Base-by-base conservation (phyloP, 352 stramenopile genomes). In the Achlya hypogyna region DNA sequence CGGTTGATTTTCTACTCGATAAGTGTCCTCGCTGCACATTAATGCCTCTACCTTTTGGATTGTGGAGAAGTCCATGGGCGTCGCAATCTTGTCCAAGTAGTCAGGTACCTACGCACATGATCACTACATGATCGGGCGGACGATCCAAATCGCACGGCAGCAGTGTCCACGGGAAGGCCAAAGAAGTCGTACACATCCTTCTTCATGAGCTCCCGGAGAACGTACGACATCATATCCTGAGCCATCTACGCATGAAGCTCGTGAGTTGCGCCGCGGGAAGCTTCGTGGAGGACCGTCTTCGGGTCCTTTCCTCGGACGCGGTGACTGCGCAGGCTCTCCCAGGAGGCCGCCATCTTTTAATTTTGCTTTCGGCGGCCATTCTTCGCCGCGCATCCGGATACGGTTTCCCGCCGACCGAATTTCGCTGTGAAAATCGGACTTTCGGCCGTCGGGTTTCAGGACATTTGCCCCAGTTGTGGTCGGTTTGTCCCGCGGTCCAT, bases 131-230 rank as follows among this genome's bases (percentile, higher is more conserved):
- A 6, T 35, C 6, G 25, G 5, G 49, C 29, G 28, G 10, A 6
- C 6, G 14, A 8, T 12, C 23, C 6, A 9, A 22, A 31, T 42
- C 23, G 25, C 22, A 67, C 60, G 22, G 23, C 60, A 20, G 25
- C n/a, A 20, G 42, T 58, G 51, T 67, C 60, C 23, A 67, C 60
- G 32, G 60, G 60, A 38, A 22, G 45, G 35, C 18, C 20, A 25
- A 67, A 67, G 12, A 67, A 42, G 22, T 67, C 60, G 32, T 49
- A 67, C 29, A 28, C 60, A 12, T 67, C 60, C 31, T 67, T 67
- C 60, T 67, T 67, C 22, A 25, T 14, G 25, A 64, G 43, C 28
- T 43, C 56, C 32, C n/a, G 8, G 16, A 64, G 34, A 22, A 38
- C 38, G 25, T 31, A 31, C 10, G 8, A 4, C 60, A 67, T 67